Evolutionary conservation across 176 grass and related monocot genomes (phyloP), one percentile per base, ranked within the genome.

Genomic region (Alloteropsis semialata): DNA sequence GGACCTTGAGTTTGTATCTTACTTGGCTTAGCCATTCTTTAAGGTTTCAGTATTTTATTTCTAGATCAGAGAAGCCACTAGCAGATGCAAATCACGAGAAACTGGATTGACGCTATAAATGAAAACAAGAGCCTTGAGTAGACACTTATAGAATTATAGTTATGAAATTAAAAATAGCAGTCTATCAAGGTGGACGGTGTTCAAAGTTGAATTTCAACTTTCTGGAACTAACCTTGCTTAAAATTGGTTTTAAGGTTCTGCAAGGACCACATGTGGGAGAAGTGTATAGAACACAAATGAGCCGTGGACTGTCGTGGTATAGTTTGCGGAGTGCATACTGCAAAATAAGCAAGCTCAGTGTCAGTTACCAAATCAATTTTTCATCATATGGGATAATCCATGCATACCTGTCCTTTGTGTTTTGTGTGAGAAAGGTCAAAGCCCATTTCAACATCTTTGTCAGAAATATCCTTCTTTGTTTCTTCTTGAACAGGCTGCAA

Each of bases 201-300:
- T 46, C 73, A 72, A 58, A 62, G 5, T 81, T 36, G 32, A 60
- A 22, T 36, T 42, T 15, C 2, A 57, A 74, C 37, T 85, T 83
- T 89, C 49, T 53, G 59, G 38, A 79, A 75, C 82, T 28, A 87
- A 99, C 97, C 97, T 99, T 96, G 93, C 78, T 90, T 69, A 99
- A 74, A 82, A 99, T 99, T 82, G 97, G 97, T 72, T 99, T 99
- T 80, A 99, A 87, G 44, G 97, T 99, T 88, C 97, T 96, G 75
- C 97, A 99, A 43, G 97, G 97, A 87, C 97, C 97, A 55, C 97
- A 99, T 75, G 97, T 99, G 21, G 97, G 93, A 75, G 97, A 84
- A 76, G 97, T 99, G 84, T 99, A 99, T 82, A 99, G 56, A 81
- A 99, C 91, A 86, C 91, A 99, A 64, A 99, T 3, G 15, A 99